These are phyloP conservation scores for Porpolomopsis calyptriformis DNA, from an alignment of 768 basidiomycete species.

Conservation along the genomic window DNA sequence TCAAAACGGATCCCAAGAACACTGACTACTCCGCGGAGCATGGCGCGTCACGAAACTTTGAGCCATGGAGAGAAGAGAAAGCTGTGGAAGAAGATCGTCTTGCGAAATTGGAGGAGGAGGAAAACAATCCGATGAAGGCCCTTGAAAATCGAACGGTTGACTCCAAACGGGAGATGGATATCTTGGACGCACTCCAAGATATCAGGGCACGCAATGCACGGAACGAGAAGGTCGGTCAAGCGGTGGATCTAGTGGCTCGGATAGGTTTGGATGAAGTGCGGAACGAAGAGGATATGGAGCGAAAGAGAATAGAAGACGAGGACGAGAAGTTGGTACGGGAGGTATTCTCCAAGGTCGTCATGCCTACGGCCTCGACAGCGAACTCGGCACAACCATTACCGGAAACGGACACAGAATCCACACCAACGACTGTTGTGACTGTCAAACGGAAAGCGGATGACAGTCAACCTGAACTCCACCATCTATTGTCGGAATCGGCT, in stretches of 20 bases:
- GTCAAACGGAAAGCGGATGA: slow-evolving; percentile 81
- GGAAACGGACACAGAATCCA: slow-evolving; percentile 6
- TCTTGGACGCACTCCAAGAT: slow-evolving; percentile 91
- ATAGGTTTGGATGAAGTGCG: slow-evolving; percentile 60
- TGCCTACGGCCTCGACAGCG: slow-evolving; percentile 24
- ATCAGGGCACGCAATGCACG: slow-evolving; percentile 79
- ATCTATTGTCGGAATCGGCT: slow-evolving; percentile 56
- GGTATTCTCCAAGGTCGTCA: slow-evolving; percentile 69
- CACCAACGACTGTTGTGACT: slow-evolving; percentile 37
- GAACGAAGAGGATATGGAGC: slow-evolving; percentile 64
- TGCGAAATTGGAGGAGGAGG: slow-evolving; percentile 80
- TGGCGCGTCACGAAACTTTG: slow-evolving; percentile 95
- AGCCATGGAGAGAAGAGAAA: slow-evolving; percentile 86
- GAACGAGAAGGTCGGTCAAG: slow-evolving; percentile 75
- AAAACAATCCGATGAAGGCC: slow-evolving; percentile 95
- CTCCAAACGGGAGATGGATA: slow-evolving; percentile 97
- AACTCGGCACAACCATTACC: slow-evolving; percentile 1
- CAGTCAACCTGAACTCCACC: slow-evolving; percentile 61
- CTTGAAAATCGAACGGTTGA: slow-evolving; percentile 88
- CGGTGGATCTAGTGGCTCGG: slow-evolving; percentile 57
- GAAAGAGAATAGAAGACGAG: slow-evolving; percentile 70
- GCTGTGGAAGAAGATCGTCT: slow-evolving; percentile 74
- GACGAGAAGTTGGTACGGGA: slow-evolving; percentile 85
- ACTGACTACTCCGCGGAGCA: slow-evolving; percentile 92
- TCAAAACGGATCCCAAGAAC: slow-evolving; percentile 99